Evolutionary conservation across 805 yeast species (phyloP).

Genomic region (Pichia kluyveri): DNA sequence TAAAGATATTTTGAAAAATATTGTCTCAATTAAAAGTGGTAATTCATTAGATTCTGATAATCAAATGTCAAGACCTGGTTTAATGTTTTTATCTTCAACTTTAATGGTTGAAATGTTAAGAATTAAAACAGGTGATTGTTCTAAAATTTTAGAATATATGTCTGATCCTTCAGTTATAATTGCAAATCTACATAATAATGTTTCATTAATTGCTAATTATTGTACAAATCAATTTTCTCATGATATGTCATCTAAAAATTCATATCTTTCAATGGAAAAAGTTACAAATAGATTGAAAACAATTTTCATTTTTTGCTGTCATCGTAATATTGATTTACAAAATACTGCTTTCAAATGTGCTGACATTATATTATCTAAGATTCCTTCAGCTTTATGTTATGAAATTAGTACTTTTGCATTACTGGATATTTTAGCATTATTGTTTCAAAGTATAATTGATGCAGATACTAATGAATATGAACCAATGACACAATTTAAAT

Average conservation of each 20-base stretch:
- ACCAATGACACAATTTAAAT: slow-evolving; percentile 61
- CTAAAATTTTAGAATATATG: slow-evolving; percentile 66
- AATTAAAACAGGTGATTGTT: slow-evolving; percentile 71
- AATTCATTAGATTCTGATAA: slow-evolving; percentile 27
- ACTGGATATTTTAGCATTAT: slow-evolving; percentile 67
- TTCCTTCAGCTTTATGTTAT: slow-evolving; percentile 78
- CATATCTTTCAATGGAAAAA: slow-evolving; percentile 45
- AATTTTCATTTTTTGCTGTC: slow-evolving; percentile 65
- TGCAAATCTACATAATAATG: slow-evolving; percentile 57
- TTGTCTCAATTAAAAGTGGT: slow-evolving; percentile 44
- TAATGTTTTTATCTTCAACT: slow-evolving; percentile 83
- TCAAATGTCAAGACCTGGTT: slow-evolving; percentile 58
- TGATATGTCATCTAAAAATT: slow-evolving; percentile 44
- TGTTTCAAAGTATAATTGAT: slow-evolving; percentile 75
- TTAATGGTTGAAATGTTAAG: slow-evolving; percentile 71
- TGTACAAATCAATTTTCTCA: slow-evolving; percentile 43
- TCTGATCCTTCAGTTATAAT: slow-evolving; percentile 76
- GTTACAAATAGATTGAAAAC: slow-evolving; percentile 63
- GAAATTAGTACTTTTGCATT: slow-evolving; percentile 64
- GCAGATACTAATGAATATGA: slow-evolving; percentile 79
- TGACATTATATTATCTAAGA: slow-evolving; percentile 49
- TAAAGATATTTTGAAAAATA: slow-evolving; percentile 44
- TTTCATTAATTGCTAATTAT: slow-evolving; percentile 58
- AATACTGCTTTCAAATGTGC: slow-evolving; percentile 73
- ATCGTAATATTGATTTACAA: slow-evolving; percentile 66